Percentiles rank a stretch among this genome's conserved stretches.
Conservation (phyloP, 345 rosid species). For the Trapa incisa region DNA sequence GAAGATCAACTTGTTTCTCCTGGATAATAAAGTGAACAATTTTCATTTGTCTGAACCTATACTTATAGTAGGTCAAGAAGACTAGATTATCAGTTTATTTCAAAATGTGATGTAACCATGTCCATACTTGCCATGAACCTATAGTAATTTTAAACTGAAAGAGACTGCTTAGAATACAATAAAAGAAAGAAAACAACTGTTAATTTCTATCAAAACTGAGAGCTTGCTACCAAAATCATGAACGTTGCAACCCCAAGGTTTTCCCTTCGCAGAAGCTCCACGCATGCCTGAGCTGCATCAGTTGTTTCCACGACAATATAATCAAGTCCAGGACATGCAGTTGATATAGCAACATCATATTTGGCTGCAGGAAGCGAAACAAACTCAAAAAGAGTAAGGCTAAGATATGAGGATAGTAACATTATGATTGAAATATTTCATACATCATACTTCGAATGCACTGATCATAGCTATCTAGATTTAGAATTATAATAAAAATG, state of each 20-base stretch:
- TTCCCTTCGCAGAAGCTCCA: constrained; percentile 77
- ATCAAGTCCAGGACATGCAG: constrained; percentile 91
- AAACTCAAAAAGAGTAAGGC: background rate
- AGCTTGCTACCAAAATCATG: constrained; percentile 73
- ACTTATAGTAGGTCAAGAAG: background rate
- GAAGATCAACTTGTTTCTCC: constrained; percentile 74
- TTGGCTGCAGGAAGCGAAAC: constrained; percentile 52
- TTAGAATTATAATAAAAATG: background rate
- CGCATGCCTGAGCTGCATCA: constrained; percentile 84
- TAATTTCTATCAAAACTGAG: too few relatives aligned
- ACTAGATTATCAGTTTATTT: background rate
- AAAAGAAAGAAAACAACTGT: background rate
- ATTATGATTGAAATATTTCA: background rate
- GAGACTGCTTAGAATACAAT: background rate
- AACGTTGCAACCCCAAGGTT: constrained; percentile 90
- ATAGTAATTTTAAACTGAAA: background rate
- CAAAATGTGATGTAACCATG: background rate
- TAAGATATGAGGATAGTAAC: background rate
- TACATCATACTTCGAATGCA: background rate
- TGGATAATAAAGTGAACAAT: constrained; percentile 22
- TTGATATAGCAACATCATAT: constrained; percentile 89
- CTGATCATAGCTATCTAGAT: background rate
- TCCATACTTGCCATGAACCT: background rate
- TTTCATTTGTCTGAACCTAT: background rate
- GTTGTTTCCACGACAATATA: constrained; percentile 93